Evolutionary conservation across 129 eudicot species (phyloP).

Genomic region (Centella asiatica): DNA sequence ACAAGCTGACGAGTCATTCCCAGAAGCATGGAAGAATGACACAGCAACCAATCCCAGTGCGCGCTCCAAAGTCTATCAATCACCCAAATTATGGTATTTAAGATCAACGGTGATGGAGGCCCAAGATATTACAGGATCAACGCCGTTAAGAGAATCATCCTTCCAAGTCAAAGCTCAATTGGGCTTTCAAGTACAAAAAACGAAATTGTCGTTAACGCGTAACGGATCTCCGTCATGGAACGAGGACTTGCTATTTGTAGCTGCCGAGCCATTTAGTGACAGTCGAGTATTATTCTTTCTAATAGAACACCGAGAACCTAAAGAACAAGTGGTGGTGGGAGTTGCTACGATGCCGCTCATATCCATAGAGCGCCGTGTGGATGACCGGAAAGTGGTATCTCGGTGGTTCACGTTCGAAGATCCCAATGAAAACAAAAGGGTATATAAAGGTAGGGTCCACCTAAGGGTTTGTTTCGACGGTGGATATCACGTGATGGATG

Average conservation of each 20-base stretch:
- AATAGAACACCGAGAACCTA: constrained; percentile 48
- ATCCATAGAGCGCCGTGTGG: constrained; percentile 89
- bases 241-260: constrained; percentile 81
- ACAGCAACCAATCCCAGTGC: constrained; percentile 60
- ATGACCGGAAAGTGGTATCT: constrained; percentile 65
- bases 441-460: constrained; percentile 64
- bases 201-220: constrained; percentile 36
- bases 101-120: constrained; percentile 67
- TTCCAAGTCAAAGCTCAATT: constrained; percentile 67
- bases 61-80: constrained; percentile 67
- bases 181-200: constrained; percentile 75
- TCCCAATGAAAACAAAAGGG: constrained; percentile 51
- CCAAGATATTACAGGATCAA: constrained; percentile 43
- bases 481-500: constrained; percentile 98
- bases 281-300: constrained; percentile 34
- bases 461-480: constrained; percentile 85
- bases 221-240: constrained; percentile 74
- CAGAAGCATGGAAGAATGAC: constrained; percentile 93
- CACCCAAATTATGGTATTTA: constrained; percentile 87
- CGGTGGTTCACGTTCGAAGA: constrained; percentile 80
- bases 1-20: constrained; percentile 92
- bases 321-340: constrained; percentile 41
- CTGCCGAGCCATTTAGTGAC: constrained; percentile 83
- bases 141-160: constrained; percentile 26
- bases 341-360: constrained; percentile 51